Conservation (phyloP, 139 green algal species). For the Volvox africanus region DNA sequence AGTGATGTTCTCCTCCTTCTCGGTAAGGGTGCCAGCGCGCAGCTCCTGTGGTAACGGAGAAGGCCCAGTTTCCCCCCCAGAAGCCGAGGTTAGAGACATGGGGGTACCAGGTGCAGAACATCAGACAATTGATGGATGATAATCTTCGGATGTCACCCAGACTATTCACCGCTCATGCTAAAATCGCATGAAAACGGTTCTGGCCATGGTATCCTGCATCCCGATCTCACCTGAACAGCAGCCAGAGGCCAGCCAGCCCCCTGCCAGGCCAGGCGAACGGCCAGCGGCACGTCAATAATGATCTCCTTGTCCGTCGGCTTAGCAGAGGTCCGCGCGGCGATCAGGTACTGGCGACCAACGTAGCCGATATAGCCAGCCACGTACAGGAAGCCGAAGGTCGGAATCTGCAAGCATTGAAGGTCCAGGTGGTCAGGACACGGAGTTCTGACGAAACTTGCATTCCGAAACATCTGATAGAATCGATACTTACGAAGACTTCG, state of each 20-base stretch:
- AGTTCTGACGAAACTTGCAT: too few relatives aligned
- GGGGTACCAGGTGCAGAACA: too few relatives aligned
- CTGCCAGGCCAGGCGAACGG: conserved; percentile 77
- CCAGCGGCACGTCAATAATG: conserved; percentile 97
- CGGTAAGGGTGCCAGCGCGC: conserved; percentile 80
- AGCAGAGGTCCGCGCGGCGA: conserved; percentile 49
- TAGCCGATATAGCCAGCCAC: conserved; percentile 97
- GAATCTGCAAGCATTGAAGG: conserved; percentile 73
- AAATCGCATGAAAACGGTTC: too few relatives aligned
- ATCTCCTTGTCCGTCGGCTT: conserved; percentile 95
- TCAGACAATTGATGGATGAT: too few relatives aligned
- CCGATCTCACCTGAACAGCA: conserved; percentile 55
- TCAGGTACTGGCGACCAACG: conserved; percentile 94
- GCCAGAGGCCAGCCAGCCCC: conserved; percentile 87
- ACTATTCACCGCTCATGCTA: too few relatives aligned
- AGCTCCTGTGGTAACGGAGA: conserved; percentile 76
- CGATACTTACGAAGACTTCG: conserved; percentile 91
- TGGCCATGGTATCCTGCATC: too few relatives aligned
- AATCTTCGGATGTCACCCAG: too few relatives aligned
- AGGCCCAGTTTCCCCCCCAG: too few relatives aligned
- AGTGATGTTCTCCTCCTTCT: conserved; percentile 94
- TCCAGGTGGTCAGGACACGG: background rate
- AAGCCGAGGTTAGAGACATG: too few relatives aligned
- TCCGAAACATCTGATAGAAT: too few relatives aligned
- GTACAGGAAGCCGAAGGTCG: conserved; percentile 98